A percentile compares a stretch with the other conserved stretches of the same genome.
phyloP scores from a whole-genome alignment of 768 basidiomycete genomes.

The button mushroom (Agaricus bisporus) region DNA sequence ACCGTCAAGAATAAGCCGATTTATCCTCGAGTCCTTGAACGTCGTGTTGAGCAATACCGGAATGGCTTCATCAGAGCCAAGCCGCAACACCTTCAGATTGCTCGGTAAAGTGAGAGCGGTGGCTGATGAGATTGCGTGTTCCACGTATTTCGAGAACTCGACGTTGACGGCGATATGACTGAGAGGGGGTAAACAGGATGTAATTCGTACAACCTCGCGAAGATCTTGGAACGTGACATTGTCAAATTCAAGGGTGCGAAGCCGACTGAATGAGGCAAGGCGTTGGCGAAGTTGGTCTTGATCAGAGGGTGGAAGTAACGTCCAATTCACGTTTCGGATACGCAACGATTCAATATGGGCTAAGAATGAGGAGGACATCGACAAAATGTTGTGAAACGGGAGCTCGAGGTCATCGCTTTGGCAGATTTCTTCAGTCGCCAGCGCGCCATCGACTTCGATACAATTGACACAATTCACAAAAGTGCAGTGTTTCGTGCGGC shows the following conservation, averaged over 20 bases:
- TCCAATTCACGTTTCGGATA: constrained; percentile 25
- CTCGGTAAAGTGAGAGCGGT: constrained; percentile 10
- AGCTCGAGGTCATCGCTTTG: not conserved
- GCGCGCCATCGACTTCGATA: constrained; percentile 21
- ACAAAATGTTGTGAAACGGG: constrained; percentile 15
- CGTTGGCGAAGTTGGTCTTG: constrained; percentile 15
- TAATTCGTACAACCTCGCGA: constrained; percentile 21
- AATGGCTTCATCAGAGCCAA: constrained; percentile 19
- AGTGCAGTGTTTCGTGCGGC: constrained; percentile 16
- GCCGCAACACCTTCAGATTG: constrained; percentile 17
- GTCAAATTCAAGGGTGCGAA: constrained; percentile 20
- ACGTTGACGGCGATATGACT: constrained; percentile 20
- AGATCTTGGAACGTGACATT: constrained; percentile 24
- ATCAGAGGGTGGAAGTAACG: constrained; percentile 15
- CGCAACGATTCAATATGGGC: constrained; percentile 16
- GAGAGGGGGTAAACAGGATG: constrained; percentile 17
- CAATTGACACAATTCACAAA: constrained; percentile 20
- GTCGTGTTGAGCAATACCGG: constrained; percentile 17
- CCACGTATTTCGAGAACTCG: constrained; percentile 22
- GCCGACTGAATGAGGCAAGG: constrained; percentile 15
- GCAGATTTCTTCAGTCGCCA: not conserved
- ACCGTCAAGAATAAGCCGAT: constrained; percentile 3
- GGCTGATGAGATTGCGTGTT: constrained; percentile 17
- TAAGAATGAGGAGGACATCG: constrained; percentile 16
- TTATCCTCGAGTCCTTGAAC: constrained; percentile 1